Conservation (phyloP, 2,329 filamentous ascomycete species). For the Pseudogymnoascus sp. region DNA sequence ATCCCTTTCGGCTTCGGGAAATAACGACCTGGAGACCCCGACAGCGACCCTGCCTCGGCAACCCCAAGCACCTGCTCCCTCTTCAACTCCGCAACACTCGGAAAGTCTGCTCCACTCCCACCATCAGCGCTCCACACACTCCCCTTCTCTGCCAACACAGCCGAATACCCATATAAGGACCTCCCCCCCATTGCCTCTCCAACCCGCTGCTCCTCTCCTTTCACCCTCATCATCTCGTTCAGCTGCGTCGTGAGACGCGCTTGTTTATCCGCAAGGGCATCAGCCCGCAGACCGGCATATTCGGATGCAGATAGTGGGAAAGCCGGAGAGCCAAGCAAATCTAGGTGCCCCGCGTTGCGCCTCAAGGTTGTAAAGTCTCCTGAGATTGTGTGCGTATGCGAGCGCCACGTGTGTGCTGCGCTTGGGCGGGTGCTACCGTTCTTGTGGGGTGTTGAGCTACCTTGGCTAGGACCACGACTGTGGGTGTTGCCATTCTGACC, state of each 20-base stretch:
- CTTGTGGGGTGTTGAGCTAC: not conserved
- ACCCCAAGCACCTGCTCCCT: not conserved
- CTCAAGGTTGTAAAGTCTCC: not conserved
- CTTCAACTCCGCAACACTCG: slow-evolving; percentile 2
- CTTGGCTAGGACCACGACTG: not conserved
- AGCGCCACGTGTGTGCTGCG: not conserved
- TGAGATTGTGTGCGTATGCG: not conserved
- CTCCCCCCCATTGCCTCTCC: not conserved
- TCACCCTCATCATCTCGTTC: not conserved
- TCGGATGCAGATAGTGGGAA: not conserved
- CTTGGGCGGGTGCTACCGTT: not conserved
- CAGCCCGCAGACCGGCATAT: not conserved
- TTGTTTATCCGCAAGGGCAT: not conserved
- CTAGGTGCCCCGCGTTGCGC: not conserved
- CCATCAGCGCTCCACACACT: not conserved
- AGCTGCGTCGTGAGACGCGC: not conserved
- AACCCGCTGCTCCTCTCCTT: not conserved
- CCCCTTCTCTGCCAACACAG: not conserved
- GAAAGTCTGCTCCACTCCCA: not conserved
- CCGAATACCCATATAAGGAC: not conserved
- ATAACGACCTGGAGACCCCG: not conserved
- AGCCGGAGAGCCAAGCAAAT: not conserved
- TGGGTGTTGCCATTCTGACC: not conserved
- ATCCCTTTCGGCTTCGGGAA: not conserved
- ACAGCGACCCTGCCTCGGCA: not conserved